Percentiles rank a stretch among this genome's conserved stretches.
phyloP scores from a whole-genome alignment of 768 basidiomycete species.

The Sarcodon sp. region DNA sequence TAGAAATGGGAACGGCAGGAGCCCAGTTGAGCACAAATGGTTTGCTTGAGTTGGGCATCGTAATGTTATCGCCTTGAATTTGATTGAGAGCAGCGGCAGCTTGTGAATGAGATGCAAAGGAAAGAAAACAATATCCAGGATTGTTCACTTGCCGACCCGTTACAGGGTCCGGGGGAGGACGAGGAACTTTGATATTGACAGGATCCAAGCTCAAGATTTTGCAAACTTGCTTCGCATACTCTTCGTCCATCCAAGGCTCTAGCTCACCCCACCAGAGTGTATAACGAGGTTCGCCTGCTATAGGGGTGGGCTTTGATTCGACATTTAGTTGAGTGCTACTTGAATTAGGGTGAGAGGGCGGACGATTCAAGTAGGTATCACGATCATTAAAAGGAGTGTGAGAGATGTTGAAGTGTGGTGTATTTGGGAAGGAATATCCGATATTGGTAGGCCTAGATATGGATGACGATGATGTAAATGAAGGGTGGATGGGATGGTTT shows the following conservation, averaged over 20 bases:
- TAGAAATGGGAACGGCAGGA: slow-evolving; percentile 21
- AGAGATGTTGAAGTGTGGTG: background rate
- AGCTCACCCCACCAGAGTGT: slow-evolving; percentile 83
- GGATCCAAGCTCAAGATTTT: slow-evolving; percentile 80
- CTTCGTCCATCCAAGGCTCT: slow-evolving; percentile 96
- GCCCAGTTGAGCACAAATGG: slow-evolving; percentile 82
- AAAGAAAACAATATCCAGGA: slow-evolving; percentile 80
- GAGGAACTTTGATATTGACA: slow-evolving; percentile 60
- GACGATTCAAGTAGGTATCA: slow-evolving; percentile 12
- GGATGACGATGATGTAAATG: slow-evolving; percentile 14
- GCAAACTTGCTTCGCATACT: slow-evolving; percentile 85
- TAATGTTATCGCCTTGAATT: slow-evolving; percentile 31
- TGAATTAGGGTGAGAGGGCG: slow-evolving; percentile 8
- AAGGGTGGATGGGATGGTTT: slow-evolving; percentile 11
- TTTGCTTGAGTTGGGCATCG: slow-evolving; percentile 81
- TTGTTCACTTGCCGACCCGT: slow-evolving; percentile 65
- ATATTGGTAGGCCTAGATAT: slow-evolving; percentile 6
- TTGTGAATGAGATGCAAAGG: slow-evolving; percentile 61
- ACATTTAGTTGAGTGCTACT: slow-evolving; percentile 11
- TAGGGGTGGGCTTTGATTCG: slow-evolving; percentile 14
- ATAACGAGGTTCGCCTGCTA: slow-evolving; percentile 23
- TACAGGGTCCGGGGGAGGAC: slow-evolving; percentile 39
- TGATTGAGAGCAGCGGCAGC: slow-evolving; percentile 62
- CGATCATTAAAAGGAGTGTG: slow-evolving; percentile 16
- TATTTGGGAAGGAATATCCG: slow-evolving; percentile 1